phyloP scores from a whole-genome alignment of 768 basidiomycete species.

The Leucocoprinus sp. region DNA sequence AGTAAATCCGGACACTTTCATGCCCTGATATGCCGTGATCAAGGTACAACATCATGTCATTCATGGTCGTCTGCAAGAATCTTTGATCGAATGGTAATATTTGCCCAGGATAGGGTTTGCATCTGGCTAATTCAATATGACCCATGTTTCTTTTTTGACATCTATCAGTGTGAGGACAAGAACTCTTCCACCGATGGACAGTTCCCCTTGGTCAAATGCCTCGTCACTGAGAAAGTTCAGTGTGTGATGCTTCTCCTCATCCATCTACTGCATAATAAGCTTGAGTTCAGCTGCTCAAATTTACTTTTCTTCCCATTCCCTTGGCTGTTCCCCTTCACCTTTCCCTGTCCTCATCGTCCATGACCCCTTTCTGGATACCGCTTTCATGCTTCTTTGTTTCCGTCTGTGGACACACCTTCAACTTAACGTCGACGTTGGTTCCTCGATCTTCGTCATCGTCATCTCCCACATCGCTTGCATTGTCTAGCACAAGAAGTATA shows the following conservation, averaged over 20 bases:
- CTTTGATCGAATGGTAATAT: too few species aligned
- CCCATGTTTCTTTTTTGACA: slow-evolving; percentile 8
- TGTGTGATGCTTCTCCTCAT: background rate
- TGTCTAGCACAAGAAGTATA: slow-evolving; percentile 1
- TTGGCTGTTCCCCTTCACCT: background rate
- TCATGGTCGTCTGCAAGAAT: too few species aligned
- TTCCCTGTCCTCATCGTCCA: background rate
- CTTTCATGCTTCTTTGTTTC: background rate
- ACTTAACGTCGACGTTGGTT: background rate
- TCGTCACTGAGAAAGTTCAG: slow-evolving; percentile 25
- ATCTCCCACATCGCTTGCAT: background rate
- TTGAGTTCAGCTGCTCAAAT: background rate
- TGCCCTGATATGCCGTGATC: slow-evolving; percentile 3
- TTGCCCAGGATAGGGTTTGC: too few species aligned
- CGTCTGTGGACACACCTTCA: slow-evolving; percentile 2
- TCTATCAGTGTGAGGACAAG: slow-evolving; percentile 14
- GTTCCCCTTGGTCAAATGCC: slow-evolving; percentile 28
- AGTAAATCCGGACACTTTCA: slow-evolving; percentile 1
- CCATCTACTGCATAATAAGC: slow-evolving; percentile 13
- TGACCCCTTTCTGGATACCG: background rate
- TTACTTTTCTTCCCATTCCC: background rate
- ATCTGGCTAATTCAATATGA: background rate
- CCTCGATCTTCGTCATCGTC: background rate
- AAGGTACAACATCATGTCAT: slow-evolving; percentile 10
- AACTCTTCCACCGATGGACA: slow-evolving; percentile 21